These are phyloP conservation scores for Plasmodium cynomolgi DNA, from an alignment of 169 alveolate genomes.

Conservation along the genomic window DNA sequence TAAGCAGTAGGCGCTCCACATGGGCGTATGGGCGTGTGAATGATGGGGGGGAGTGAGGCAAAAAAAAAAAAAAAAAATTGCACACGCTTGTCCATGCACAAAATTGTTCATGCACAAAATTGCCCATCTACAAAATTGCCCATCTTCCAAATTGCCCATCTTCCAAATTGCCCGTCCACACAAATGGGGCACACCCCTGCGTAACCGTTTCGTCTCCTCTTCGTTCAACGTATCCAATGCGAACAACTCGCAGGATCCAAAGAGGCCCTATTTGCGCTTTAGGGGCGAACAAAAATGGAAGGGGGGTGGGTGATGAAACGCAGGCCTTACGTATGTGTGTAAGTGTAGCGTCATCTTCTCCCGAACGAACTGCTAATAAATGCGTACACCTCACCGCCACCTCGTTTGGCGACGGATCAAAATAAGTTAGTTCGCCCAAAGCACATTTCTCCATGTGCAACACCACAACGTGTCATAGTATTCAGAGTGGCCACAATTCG, in stretches of 20 bases:
- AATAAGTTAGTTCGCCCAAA: neutral
- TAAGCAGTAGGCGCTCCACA: neutral
- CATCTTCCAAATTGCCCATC: too few relatives aligned
- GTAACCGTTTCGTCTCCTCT: neutral
- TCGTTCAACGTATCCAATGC: neutral
- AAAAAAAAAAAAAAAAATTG: slow-evolving; percentile 15
- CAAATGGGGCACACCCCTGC: neutral
- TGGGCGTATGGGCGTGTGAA: neutral
- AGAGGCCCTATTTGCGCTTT: neutral
- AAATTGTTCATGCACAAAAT: neutral
- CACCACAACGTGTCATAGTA: neutral
- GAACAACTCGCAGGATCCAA: neutral
- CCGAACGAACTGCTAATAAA: neutral
- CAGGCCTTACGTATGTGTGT: neutral
- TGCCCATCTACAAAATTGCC: too few relatives aligned
- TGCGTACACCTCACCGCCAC: neutral
- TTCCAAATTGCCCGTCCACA: neutral
- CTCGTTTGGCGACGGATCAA: neutral
- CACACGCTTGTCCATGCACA: neutral
- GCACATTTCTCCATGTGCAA: too few relatives aligned
- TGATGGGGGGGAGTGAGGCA: neutral
- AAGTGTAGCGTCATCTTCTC: neutral
- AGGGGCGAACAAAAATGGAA: neutral
- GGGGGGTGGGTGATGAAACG: neutral
- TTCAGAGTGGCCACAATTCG: neutral